Conservation (phyloP, 2,329 filamentous ascomycete species). For the Gremmenia infestans region DNA sequence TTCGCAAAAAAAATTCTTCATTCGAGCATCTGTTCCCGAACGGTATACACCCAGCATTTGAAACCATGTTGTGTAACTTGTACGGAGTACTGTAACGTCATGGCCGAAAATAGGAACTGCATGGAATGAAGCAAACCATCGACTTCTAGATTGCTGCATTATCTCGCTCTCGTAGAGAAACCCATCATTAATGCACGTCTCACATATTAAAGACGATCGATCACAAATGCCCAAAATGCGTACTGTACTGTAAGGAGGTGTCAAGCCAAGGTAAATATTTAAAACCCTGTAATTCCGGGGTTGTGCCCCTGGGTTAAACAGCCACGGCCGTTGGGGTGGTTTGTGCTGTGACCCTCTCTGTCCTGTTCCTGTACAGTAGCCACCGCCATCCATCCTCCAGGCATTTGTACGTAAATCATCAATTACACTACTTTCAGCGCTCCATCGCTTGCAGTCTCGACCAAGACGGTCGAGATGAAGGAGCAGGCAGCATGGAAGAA, state of each 20-base stretch:
- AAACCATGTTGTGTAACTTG: too few relatives aligned
- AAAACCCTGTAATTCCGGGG: background rate
- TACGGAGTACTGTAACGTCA: background rate
- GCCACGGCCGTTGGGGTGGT: background rate
- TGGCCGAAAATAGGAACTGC: background rate
- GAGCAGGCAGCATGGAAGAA: background rate
- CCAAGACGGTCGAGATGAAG: background rate
- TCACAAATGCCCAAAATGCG: background rate
- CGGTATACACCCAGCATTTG: background rate
- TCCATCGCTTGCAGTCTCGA: background rate
- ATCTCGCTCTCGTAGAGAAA: background rate
- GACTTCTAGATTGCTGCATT: background rate
- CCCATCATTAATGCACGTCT: background rate
- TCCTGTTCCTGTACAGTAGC: too few relatives aligned
- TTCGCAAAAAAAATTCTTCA: background rate
- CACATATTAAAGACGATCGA: background rate
- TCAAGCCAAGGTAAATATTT: background rate
- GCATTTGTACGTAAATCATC: conserved; percentile 1
- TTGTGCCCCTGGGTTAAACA: background rate
- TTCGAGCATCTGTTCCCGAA: background rate
- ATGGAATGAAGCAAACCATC: background rate
- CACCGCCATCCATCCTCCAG: background rate
- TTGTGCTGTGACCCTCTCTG: background rate
- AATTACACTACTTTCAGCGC: background rate
- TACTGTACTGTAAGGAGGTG: background rate